Conservation (phyloP, 108 stramenopile species). For the Ochromonas danica region DNA sequence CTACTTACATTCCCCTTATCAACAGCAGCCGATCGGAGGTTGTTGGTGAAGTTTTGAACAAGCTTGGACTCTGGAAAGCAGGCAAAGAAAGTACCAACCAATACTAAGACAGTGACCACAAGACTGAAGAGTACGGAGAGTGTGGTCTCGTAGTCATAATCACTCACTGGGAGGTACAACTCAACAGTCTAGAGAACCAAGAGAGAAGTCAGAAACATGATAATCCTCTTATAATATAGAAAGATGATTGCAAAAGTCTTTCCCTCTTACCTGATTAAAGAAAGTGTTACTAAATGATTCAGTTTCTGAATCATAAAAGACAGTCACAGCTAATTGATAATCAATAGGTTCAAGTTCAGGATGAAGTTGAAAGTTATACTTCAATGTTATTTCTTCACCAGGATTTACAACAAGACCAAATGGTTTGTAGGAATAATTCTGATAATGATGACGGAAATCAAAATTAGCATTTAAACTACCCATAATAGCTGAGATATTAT, state of each 20-base stretch:
- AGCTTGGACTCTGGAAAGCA: slow-evolving; percentile 31
- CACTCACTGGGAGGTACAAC: slow-evolving; percentile 21
- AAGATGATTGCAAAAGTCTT: neutral
- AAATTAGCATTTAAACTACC: slow-evolving; percentile 23
- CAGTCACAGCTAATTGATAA: slow-evolving; percentile 25
- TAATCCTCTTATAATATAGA: neutral
- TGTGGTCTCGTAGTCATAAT: slow-evolving; percentile 19
- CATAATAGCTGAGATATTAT: slow-evolving; percentile 30
- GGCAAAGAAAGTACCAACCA: slow-evolving; percentile 4
- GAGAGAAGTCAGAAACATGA: neutral
- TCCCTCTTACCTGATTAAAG: slow-evolving; percentile 27
- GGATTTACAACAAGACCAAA: slow-evolving; percentile 23
- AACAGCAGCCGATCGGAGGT: neutral
- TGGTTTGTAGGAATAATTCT: slow-evolving; percentile 37
- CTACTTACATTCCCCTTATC: neutral
- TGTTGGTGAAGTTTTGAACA: neutral
- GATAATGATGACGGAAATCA: slow-evolving; percentile 34
- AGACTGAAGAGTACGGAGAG: slow-evolving; percentile 9
- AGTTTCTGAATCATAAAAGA: slow-evolving; percentile 26
- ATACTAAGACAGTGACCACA: neutral
- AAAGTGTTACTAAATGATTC: slow-evolving; percentile 17
- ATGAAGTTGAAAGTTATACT: slow-evolving; percentile 28
- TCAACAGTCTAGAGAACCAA: slow-evolving; percentile 27
- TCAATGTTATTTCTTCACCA: slow-evolving; percentile 30
- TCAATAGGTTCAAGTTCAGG: slow-evolving; percentile 29